Evolutionary conservation across 345 rosid species (phyloP).

Genomic region (Gossypium turneri): DNA sequence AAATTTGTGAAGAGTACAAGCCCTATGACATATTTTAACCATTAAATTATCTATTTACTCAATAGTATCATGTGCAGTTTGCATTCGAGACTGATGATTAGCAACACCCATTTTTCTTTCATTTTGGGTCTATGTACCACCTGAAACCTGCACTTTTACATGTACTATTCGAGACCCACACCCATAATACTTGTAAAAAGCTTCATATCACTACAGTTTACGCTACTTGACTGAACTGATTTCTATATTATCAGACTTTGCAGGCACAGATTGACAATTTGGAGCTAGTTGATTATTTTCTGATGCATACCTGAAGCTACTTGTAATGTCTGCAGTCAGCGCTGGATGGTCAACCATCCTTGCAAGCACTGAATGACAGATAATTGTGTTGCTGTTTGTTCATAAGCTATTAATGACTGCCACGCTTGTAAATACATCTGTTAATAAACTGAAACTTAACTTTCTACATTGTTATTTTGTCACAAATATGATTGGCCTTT

Average conservation of each 20-base stretch:
- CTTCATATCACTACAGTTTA: background rate
- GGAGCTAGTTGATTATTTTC: background rate
- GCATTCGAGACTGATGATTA: background rate
- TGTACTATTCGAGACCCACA: too few relatives aligned
- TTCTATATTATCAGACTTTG: background rate
- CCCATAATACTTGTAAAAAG: background rate
- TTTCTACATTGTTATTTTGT: background rate
- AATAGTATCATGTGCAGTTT: background rate
- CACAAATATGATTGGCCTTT: background rate
- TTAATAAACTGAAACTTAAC: background rate
- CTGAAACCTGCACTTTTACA: background rate
- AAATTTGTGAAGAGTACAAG: too few relatives aligned
- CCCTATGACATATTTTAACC: conserved; percentile 23
- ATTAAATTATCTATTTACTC: conserved; percentile 24
- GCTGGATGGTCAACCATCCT: background rate
- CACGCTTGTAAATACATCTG: background rate
- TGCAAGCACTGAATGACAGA: background rate
- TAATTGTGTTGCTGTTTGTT: background rate
- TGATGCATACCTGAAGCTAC: background rate
- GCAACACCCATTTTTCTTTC: background rate
- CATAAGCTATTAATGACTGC: background rate
- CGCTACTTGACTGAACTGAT: background rate
- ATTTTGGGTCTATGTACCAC: background rate
- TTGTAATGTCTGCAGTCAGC: background rate
- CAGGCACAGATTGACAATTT: background rate